These are phyloP conservation scores for Tetragonia tetragonoides DNA, from an alignment of 148 eudicot genomes.

Conservation along the genomic window DNA sequence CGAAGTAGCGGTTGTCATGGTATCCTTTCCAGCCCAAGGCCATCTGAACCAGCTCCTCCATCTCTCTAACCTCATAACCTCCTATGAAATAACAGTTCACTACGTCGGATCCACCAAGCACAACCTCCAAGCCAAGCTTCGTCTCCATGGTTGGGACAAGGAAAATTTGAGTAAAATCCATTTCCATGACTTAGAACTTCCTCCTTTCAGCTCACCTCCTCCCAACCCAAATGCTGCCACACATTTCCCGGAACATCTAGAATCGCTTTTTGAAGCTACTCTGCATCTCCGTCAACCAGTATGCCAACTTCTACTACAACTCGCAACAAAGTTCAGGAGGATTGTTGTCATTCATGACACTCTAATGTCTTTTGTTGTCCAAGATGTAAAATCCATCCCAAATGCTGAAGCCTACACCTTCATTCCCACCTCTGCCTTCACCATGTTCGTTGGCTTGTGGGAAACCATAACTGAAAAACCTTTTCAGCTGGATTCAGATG, in stretches of 20 bases:
- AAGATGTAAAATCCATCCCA: conserved; percentile 25
- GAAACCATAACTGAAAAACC: conserved; percentile 23
- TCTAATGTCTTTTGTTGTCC: conserved; percentile 24
- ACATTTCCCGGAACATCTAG: not conserved
- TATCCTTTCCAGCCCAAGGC: conserved; percentile 67
- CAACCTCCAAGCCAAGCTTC: conserved; percentile 50
- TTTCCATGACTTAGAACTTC: conserved; percentile 44
- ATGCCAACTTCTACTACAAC: conserved; percentile 15
- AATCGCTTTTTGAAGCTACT: not conserved
- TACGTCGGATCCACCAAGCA: conserved; percentile 42
- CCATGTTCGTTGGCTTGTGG: conserved; percentile 14
- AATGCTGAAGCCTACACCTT: conserved; percentile 31
- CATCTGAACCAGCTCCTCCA: conserved; percentile 77
- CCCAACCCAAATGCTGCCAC: not conserved
- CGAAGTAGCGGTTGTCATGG: conserved; percentile 37
- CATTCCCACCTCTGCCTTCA: conserved; percentile 19
- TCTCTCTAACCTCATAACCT: conserved; percentile 48
- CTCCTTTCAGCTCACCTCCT: not conserved
- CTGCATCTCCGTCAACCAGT: conserved; percentile 19
- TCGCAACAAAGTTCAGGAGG: conserved; percentile 13
- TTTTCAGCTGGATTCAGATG: conserved; percentile 16
- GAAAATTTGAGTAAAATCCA: conserved; percentile 22
- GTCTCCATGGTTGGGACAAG: conserved; percentile 36
- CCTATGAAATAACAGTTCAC: conserved; percentile 47
- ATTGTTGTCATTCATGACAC: conserved; percentile 26